These are phyloP conservation scores for Hypoxylon fuscum DNA, from an alignment of 495 filamentous ascomycete genomes.

Conservation along the genomic window DNA sequence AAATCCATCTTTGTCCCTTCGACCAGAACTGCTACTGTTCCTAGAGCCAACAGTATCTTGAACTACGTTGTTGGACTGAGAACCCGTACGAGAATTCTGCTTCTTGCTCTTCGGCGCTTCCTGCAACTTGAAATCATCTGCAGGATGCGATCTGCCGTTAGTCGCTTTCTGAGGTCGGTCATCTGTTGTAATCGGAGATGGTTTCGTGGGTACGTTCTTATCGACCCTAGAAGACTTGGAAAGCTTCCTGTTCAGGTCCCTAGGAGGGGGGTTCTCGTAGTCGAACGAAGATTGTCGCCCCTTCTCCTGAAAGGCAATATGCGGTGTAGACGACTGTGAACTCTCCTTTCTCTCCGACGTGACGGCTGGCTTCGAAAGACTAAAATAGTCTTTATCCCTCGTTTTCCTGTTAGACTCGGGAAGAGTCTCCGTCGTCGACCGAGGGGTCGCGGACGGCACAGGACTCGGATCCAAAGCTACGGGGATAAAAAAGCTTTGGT, in stretches of 20 bases:
- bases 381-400: slow-evolving; percentile 66
- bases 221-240: slow-evolving; percentile 54
- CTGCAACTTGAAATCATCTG: slow-evolving; percentile 75
- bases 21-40: slow-evolving; percentile 36
- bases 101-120: slow-evolving; percentile 77
- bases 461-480: slow-evolving; percentile 88
- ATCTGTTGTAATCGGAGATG: slow-evolving; percentile 50
- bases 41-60: slow-evolving; percentile 43
- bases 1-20: slow-evolving; percentile 44
- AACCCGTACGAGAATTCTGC: slow-evolving; percentile 69
- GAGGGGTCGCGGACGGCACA: slow-evolving; percentile 67
- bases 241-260: slow-evolving; percentile 53
- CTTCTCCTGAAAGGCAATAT: slow-evolving; percentile 93
- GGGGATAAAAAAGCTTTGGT: slow-evolving; percentile 85
- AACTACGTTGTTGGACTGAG: slow-evolving; percentile 58
- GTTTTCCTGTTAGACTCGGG: slow-evolving; percentile 51
- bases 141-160: slow-evolving; percentile 40
- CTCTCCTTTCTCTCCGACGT: slow-evolving; percentile 48
- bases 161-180: slow-evolving; percentile 53
- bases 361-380: slow-evolving; percentile 41
- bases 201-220: slow-evolving; percentile 47
- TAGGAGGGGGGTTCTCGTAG: slow-evolving; percentile 54
- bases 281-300: slow-evolving; percentile 69
- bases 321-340: slow-evolving; percentile 70
- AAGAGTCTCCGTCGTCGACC: slow-evolving; percentile 61